Percentiles rank a stretch among this genome's conserved stretches.
Evolutionary conservation across 2,329 filamentous ascomycete species (phyloP).

Genomic region (Dactylonectria macrodidyma): DNA sequence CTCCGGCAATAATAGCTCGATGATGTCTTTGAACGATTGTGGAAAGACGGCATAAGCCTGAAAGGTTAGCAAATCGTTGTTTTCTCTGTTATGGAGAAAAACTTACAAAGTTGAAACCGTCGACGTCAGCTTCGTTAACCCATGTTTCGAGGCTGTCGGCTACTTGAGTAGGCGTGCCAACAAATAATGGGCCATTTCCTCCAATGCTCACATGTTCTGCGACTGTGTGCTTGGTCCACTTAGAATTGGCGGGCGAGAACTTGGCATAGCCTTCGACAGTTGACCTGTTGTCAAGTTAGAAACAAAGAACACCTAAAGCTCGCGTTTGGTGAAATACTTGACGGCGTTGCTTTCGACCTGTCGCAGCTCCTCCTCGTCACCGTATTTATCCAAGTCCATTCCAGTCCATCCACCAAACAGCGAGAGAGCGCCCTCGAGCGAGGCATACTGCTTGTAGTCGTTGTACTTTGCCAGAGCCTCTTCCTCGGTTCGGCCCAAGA

Average conservation of each 20-base stretch:
- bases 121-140: constrained; percentile 78
- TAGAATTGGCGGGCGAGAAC: constrained; percentile 71
- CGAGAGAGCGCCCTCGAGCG: constrained; percentile 74
- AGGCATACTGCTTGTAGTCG: constrained; percentile 74
- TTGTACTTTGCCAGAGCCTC: constrained; percentile 76
- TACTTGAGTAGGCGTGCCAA: constrained; percentile 76
- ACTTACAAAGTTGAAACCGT: constrained; percentile 81
- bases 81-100: rapidly evolving
- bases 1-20: constrained; percentile 76
- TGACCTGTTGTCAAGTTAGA: constrained; percentile 54
- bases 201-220: constrained; percentile 78
- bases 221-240: constrained; percentile 81
- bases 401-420: constrained; percentile 83
- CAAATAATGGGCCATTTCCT: constrained; percentile 74
- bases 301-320: neutral
- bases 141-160: constrained; percentile 78
- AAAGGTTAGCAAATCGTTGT: neutral
- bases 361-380: constrained; percentile 75
- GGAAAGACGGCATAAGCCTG: constrained; percentile 77
- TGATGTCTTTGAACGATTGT: constrained; percentile 77
- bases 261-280: constrained; percentile 70
- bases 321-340: constrained; percentile 45
- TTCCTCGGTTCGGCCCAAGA: constrained; percentile 76
- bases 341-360: constrained; percentile 75
- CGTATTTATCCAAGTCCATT: constrained; percentile 69